Percentiles rank a stretch among this genome's conserved stretches.
These are phyloP conservation scores for Pachyrhizus erosus DNA, from an alignment of 306 rosid genomes.

Conservation along the genomic window DNA sequence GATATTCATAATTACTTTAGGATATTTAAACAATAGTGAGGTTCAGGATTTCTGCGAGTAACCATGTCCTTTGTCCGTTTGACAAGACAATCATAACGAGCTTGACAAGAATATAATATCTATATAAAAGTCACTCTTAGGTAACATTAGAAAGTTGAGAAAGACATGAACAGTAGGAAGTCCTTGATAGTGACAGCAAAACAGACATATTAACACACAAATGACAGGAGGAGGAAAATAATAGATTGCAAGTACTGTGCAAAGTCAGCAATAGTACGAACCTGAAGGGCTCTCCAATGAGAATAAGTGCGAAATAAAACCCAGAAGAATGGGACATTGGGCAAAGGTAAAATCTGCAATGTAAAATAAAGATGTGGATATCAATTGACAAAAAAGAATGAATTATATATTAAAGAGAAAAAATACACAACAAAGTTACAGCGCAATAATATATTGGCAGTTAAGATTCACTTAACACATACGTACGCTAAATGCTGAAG, in stretches of 20 bases:
- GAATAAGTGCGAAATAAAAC: slow-evolving; percentile 81
- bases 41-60: background rate
- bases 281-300: slow-evolving; percentile 96
- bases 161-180: background rate
- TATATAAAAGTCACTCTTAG: background rate
- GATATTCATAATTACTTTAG: background rate
- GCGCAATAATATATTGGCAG: background rate
- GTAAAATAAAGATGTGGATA: slow-evolving; percentile 42
- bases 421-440: slow-evolving; percentile 8
- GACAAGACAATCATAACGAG: background rate
- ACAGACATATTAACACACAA: slow-evolving; percentile 27
- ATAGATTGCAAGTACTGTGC: slow-evolving; percentile 11
- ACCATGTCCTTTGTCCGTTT: background rate
- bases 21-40: background rate
- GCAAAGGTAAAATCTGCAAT: slow-evolving; percentile 86
- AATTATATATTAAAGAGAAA: slow-evolving; percentile 1
- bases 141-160: slow-evolving; percentile 18
- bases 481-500: slow-evolving; percentile 74
- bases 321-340: slow-evolving; percentile 93
- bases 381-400: slow-evolving; percentile 12
- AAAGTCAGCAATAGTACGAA: slow-evolving; percentile 38
- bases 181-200: slow-evolving; percentile 7
- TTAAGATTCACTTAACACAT: slow-evolving; percentile 51
- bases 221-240: background rate
- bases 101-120: slow-evolving; percentile 16